phyloP scores from a whole-genome alignment of 495 filamentous ascomycete genomes.

The Neurospora hispaniola region DNA sequence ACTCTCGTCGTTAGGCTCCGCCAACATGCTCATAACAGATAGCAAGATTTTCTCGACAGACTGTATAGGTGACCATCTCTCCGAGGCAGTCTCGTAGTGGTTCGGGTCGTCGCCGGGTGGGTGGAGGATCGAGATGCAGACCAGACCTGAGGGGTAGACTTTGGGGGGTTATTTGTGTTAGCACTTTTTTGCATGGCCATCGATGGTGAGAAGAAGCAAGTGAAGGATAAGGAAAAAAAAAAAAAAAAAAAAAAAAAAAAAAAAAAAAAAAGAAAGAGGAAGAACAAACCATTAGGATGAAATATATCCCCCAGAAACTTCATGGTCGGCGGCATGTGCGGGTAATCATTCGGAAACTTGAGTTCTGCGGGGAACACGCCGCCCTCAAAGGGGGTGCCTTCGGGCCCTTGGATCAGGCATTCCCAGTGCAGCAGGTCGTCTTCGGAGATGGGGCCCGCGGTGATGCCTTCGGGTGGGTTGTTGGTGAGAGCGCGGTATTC shows the following conservation, averaged over 20 bases:
- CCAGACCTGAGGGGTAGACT: slow-evolving; percentile 87
- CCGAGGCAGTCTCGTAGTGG: slow-evolving; percentile 93
- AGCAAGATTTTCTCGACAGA: slow-evolving; percentile 97
- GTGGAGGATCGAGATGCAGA: slow-evolving; percentile 98
- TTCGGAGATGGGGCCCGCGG: slow-evolving; percentile 84
- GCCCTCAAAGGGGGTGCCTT: slow-evolving; percentile 90
- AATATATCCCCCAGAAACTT: slow-evolving; percentile 84
- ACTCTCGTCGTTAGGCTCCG: slow-evolving; percentile 96
- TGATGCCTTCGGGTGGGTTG: slow-evolving; percentile 87
- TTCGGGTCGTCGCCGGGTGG: slow-evolving; percentile 97
- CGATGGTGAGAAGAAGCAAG: not conserved
- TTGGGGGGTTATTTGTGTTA: slow-evolving; percentile 1
- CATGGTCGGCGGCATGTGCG: slow-evolving; percentile 88
- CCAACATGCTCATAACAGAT: slow-evolving; percentile 97
- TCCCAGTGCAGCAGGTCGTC: slow-evolving; percentile 97
- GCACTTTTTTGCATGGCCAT: not conserved
- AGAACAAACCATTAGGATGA: slow-evolving; percentile 80
- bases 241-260: too few relatives aligned
- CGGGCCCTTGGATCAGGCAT: slow-evolving; percentile 88
- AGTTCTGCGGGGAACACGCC: slow-evolving; percentile 91
- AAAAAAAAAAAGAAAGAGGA: not conserved
- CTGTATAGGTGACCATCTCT: slow-evolving; percentile 95
- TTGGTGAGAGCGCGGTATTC: slow-evolving; percentile 74
- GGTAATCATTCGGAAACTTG: slow-evolving; percentile 93
- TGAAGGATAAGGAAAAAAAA: too few relatives aligned